Evolutionary conservation across 1,139 yeast species (phyloP).

Genomic region (Candida glucosophila): DNA sequence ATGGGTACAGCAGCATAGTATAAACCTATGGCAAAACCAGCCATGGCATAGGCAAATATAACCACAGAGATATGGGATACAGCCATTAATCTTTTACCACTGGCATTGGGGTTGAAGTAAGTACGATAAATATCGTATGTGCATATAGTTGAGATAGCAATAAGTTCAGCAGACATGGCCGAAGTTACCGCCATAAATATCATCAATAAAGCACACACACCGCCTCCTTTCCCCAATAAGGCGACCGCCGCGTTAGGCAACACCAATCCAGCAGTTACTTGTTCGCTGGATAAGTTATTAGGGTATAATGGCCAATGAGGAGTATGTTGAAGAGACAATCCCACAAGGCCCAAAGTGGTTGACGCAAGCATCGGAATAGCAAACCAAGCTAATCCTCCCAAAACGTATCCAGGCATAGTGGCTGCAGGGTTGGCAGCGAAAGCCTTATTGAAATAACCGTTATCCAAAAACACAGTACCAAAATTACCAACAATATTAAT

Average conservation of each 20-base stretch:
- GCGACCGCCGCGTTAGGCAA: slow-evolving; percentile 85
- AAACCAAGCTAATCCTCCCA: slow-evolving; percentile 91
- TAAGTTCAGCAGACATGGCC: slow-evolving; percentile 80
- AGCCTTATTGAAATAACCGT: slow-evolving; percentile 87
- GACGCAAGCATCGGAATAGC: slow-evolving; percentile 80
- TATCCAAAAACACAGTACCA: slow-evolving; percentile 83
- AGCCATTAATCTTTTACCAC: slow-evolving; percentile 59
- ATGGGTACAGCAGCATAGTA: slow-evolving; percentile 75
- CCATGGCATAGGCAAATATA: slow-evolving; percentile 61
- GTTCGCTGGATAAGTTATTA: slow-evolving; percentile 49
- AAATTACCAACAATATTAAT: slow-evolving; percentile 81
- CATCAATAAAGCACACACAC: slow-evolving; percentile 66
- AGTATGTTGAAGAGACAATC: slow-evolving; percentile 58
- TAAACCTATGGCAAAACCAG: slow-evolving; percentile 75
- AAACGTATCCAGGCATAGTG: slow-evolving; percentile 80
- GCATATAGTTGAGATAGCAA: slow-evolving; percentile 77
- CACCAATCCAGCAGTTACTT: slow-evolving; percentile 73
- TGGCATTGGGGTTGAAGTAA: slow-evolving; percentile 70
- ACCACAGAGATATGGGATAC: slow-evolving; percentile 63
- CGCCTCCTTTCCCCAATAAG: slow-evolving; percentile 79
- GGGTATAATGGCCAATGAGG: slow-evolving; percentile 78
- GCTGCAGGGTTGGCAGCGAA: slow-evolving; percentile 81
- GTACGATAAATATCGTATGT: slow-evolving; percentile 80
- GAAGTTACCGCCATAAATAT: slow-evolving; percentile 79
- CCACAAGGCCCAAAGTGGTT: slow-evolving; percentile 78